A percentile compares a stretch with the other conserved stretches of the same genome.
These are phyloP conservation scores for Aspergillus ostianus DNA, from an alignment of 495 filamentous ascomycete genomes.

Conservation along the genomic window DNA sequence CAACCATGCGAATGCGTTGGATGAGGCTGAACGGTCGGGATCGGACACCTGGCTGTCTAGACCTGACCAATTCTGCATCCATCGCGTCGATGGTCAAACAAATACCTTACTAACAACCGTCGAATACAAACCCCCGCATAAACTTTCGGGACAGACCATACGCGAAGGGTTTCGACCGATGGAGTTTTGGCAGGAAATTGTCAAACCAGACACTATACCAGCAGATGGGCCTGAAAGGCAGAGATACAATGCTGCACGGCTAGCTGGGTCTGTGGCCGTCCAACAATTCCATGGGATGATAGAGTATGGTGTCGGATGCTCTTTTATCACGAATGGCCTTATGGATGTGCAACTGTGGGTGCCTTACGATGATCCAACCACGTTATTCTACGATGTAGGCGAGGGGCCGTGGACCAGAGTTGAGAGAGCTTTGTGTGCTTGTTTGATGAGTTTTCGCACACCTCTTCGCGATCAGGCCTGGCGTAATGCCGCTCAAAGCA, in stretches of 20 bases:
- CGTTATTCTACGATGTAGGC: too few species aligned
- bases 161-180: conserved; percentile 30
- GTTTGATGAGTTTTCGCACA: conserved; percentile 20
- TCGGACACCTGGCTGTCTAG: too few species aligned
- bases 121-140: conserved; percentile 40
- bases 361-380: conserved; percentile 32
- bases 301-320: conserved; percentile 25
- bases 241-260: conserved; percentile 20
- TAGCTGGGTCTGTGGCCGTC: conserved; percentile 15
- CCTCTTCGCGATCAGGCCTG: conserved; percentile 25
- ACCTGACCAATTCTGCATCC: conserved; percentile 26
- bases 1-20: conserved; percentile 24
- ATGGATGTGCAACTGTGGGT: conserved; percentile 33
- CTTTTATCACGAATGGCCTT: conserved; percentile 26
- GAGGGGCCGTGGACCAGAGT: conserved; percentile 17
- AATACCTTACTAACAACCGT: conserved; percentile 32
- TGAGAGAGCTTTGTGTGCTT: conserved; percentile 18
- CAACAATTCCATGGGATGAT: conserved; percentile 32
- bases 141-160: conserved; percentile 34
- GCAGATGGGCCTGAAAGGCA: conserved; percentile 16
- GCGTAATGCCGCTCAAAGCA: conserved; percentile 20
- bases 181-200: conserved; percentile 25
- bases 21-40: too few species aligned
- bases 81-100: too few species aligned
- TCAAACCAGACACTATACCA: conserved; percentile 17